Evolutionary conservation across 2,329 filamentous ascomycete species (phyloP).

Genomic region (Colletotrichum lindemuthianum): DNA sequence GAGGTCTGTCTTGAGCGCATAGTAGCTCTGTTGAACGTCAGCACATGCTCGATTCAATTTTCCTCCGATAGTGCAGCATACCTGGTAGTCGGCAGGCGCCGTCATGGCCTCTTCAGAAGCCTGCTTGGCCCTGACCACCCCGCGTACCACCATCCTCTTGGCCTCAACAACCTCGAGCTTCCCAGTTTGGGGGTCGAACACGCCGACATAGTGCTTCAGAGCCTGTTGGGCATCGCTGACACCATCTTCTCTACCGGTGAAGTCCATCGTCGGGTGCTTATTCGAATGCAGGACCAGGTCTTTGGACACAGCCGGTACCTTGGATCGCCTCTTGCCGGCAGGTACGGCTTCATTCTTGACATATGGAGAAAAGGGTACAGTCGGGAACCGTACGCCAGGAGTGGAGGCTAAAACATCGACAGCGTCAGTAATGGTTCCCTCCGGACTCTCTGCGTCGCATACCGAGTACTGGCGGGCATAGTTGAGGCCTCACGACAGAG

Average conservation of each 20-base stretch:
- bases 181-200: conserved; percentile 70
- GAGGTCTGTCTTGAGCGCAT: conserved; percentile 73
- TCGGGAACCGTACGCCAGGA: conserved; percentile 49
- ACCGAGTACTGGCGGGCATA: conserved; percentile 66
- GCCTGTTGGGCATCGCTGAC: conserved; percentile 43
- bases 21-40: conserved; percentile 57
- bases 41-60: background rate
- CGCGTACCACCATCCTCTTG: conserved; percentile 71
- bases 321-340: conserved; percentile 53
- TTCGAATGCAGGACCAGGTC: conserved; percentile 69
- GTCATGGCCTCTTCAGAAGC: conserved; percentile 58
- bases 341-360: conserved; percentile 49
- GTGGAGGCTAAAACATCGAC: conserved; percentile 38
- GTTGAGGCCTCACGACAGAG: conserved; percentile 55
- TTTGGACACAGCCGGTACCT: conserved; percentile 46
- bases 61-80: conserved; percentile 1
- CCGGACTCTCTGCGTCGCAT: conserved; percentile 35
- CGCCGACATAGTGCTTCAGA: conserved; percentile 71
- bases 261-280: conserved; percentile 67
- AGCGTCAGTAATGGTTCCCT: background rate
- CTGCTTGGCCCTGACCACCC: conserved; percentile 65
- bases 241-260: conserved; percentile 65
- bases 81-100: conserved; percentile 36
- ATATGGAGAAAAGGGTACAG: conserved; percentile 60
- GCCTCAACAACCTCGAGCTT: conserved; percentile 70